Evolutionary conservation across 371 early-diverging fungal genomes (phyloP).

Genomic region (Lichtheimia corymbifera): DNA sequence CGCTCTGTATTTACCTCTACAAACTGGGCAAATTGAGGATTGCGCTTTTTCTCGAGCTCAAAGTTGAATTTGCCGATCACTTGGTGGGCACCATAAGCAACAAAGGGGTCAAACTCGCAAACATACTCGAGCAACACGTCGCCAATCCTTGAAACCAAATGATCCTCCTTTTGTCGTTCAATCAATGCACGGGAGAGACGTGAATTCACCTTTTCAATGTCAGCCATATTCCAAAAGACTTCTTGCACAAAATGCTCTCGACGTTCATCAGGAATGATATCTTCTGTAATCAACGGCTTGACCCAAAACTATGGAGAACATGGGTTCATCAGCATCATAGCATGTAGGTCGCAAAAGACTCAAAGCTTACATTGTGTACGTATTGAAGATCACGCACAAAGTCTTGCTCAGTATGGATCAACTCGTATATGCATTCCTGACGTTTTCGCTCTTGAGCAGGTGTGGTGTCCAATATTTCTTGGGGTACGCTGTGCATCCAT

Average conservation of each 20-base stretch:
- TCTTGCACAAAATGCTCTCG: conserved; percentile 73
- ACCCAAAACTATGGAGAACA: conserved; percentile 61
- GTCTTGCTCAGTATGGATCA: conserved; percentile 85
- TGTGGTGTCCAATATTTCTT: conserved; percentile 22
- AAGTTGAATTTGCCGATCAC: conserved; percentile 78
- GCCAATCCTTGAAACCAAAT: conserved; percentile 77
- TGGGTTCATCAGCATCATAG: not conserved
- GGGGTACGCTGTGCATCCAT: conserved; percentile 28
- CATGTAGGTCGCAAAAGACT: not conserved
- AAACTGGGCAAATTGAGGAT: conserved; percentile 72
- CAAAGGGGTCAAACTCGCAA: conserved; percentile 75
- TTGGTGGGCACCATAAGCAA: conserved; percentile 89
- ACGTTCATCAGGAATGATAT: conserved; percentile 67
- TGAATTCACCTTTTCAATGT: conserved; percentile 73
- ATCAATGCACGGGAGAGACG: conserved; percentile 68
- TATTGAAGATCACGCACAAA: conserved; percentile 73
- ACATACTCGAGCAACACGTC: conserved; percentile 81
- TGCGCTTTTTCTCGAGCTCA: conserved; percentile 75
- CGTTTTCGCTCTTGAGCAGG: conserved; percentile 70
- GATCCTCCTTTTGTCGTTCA: conserved; percentile 71
- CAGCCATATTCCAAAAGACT: conserved; percentile 84
- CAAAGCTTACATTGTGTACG: conserved; percentile 29
- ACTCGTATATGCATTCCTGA: conserved; percentile 89
- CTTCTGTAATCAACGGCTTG: conserved; percentile 66
- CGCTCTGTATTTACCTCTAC: conserved; percentile 50